Percentiles rank a stretch among this genome's conserved stretches.
Evolutionary conservation across 2,329 filamentous ascomycete genomes (phyloP).

Genomic region (Fusarium avenaceum): DNA sequence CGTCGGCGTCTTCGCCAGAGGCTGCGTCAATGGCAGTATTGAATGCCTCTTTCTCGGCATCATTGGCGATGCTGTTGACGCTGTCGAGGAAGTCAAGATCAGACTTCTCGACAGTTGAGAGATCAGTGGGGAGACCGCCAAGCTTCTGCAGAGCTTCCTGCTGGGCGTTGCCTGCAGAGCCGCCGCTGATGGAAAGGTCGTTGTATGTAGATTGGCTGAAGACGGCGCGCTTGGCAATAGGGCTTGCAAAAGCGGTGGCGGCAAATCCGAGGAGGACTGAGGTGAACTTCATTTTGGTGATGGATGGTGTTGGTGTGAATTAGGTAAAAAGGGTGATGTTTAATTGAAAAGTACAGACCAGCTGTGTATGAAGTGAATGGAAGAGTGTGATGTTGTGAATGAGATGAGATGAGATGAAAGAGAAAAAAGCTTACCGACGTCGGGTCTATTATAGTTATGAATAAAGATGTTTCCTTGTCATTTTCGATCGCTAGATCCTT

Average conservation of each 20-base stretch:
- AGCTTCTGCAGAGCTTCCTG: constrained; percentile 59
- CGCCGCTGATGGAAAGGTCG: constrained; percentile 62
- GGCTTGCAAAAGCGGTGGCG: constrained; percentile 49
- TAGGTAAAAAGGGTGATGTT: not conserved
- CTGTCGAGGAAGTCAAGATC: constrained; percentile 65
- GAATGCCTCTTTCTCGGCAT: constrained; percentile 66
- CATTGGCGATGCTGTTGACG: constrained; percentile 66
- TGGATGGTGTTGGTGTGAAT: not conserved
- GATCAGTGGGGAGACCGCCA: constrained; percentile 55
- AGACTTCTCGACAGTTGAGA: constrained; percentile 59
- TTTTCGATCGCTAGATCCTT: fast-evolving
- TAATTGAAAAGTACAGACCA: not conserved
- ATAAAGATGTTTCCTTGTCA: not conserved
- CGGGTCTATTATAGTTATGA: not conserved
- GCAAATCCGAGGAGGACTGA: constrained; percentile 48
- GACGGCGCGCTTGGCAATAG: constrained; percentile 49
- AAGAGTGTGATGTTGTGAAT: not conserved
- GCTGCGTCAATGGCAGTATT: constrained; percentile 66
- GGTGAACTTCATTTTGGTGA: constrained; percentile 54
- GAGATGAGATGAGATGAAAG: not conserved
- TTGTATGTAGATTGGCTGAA: constrained; percentile 57
- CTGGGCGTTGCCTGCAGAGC: constrained; percentile 61
- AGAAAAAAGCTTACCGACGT: not conserved
- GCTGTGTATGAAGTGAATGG: not conserved
- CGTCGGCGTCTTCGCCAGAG: constrained; percentile 59